Percentiles rank a stretch among this genome's conserved stretches.
Conservation (phyloP, 768 basidiomycete genomes). For the Suillus bovinus region DNA sequence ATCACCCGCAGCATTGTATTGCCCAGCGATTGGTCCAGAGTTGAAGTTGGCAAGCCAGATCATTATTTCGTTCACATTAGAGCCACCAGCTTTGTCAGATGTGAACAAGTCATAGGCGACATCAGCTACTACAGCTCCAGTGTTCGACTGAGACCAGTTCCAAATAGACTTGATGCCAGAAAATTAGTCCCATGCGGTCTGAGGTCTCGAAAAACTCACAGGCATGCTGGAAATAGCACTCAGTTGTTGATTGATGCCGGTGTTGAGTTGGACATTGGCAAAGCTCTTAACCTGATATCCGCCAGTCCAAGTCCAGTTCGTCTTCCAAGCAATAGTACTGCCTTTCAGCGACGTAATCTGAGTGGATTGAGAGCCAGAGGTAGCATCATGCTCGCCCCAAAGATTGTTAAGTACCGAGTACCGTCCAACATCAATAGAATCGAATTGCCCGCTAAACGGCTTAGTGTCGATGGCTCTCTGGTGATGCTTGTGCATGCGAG, state of each 20-base stretch:
- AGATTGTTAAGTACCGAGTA: constrained; percentile 57
- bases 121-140: constrained; percentile 49
- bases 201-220: constrained; percentile 35
- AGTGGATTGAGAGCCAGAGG: constrained; percentile 55
- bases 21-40: constrained; percentile 57
- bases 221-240: constrained; percentile 55
- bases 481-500: constrained; percentile 1
- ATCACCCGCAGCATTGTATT: constrained; percentile 46
- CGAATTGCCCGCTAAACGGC: constrained; percentile 52
- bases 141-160: constrained; percentile 52
- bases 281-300: constrained; percentile 55
- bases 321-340: constrained; percentile 49
- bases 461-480: constrained; percentile 24
- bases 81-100: constrained; percentile 47
- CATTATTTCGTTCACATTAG: constrained; percentile 53
- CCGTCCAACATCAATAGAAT: constrained; percentile 41
- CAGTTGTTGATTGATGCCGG: constrained; percentile 52
- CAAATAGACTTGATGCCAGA: constrained; percentile 44
- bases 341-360: constrained; percentile 43
- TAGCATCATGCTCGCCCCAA: constrained; percentile 41
- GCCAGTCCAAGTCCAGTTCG: constrained; percentile 55
- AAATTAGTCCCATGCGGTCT: neutral
- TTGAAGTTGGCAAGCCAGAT: constrained; percentile 64
- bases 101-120: constrained; percentile 70
- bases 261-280: constrained; percentile 55